These are phyloP conservation scores for Fusarium chuoi DNA, from an alignment of 2,329 filamentous ascomycete genomes.

Conservation along the genomic window DNA sequence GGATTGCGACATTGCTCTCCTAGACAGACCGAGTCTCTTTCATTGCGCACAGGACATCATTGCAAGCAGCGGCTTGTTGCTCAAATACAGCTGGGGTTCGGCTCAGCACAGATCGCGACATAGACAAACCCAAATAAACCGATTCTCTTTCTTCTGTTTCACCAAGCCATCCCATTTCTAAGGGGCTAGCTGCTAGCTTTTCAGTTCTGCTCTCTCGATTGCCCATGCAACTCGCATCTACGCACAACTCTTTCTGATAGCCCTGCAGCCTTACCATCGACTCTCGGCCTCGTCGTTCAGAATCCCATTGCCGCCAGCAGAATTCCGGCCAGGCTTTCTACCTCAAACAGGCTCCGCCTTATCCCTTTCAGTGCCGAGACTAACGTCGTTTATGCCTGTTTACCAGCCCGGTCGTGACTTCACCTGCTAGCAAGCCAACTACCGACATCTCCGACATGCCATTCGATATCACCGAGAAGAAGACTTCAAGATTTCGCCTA, in stretches of 20 bases:
- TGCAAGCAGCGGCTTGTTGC: constrained; percentile 42
- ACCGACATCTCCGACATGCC: accelerated
- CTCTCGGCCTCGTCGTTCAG: accelerated
- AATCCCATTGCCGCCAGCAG: not conserved
- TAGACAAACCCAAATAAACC: not conserved
- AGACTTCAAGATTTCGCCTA: accelerated
- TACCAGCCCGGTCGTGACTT: not conserved
- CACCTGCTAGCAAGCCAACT: not conserved
- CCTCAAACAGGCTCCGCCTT: not conserved
- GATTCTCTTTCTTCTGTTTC: not conserved
- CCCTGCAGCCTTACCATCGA: accelerated
- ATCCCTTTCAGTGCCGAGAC: not conserved
- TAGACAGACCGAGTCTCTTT: constrained; percentile 34
- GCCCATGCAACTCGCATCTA: too few species aligned
- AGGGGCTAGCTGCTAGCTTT: accelerated
- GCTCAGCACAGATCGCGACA: constrained; percentile 34
- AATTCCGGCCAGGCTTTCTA: not conserved
- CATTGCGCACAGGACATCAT: constrained; percentile 42
- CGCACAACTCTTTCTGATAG: too few species aligned
- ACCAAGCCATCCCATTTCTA: not conserved
- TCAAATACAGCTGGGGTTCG: constrained; percentile 40
- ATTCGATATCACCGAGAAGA: accelerated
- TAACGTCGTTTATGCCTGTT: not conserved
- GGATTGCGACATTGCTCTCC: constrained; percentile 38
- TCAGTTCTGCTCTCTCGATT: not conserved